Evolutionary conservation across 2,329 filamentous ascomycete species (phyloP).

Genomic region (Apiospora marii): DNA sequence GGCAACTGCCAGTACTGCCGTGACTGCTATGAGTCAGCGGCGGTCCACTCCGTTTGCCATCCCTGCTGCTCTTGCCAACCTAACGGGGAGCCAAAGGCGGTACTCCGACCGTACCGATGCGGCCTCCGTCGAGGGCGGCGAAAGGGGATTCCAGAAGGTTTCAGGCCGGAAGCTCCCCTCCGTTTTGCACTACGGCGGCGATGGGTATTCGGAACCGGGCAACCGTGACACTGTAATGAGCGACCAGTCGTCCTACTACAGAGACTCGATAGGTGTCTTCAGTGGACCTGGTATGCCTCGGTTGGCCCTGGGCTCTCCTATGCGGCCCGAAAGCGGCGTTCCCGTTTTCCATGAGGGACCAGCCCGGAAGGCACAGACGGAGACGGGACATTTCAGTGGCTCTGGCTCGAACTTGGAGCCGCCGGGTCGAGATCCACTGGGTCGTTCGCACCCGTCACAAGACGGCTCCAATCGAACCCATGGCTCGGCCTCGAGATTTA

Average conservation of each 20-base stretch:
- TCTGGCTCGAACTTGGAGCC: constrained; percentile 39
- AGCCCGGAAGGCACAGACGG: constrained; percentile 67
- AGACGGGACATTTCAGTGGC: constrained; percentile 57
- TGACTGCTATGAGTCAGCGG: constrained; percentile 57
- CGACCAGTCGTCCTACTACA: constrained; percentile 57
- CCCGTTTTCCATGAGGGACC: constrained; percentile 72
- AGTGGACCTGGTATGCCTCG: constrained; percentile 44
- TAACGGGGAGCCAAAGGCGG: constrained; percentile 51
- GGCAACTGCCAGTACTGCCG: constrained; percentile 41
- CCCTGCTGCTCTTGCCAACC: constrained; percentile 55
- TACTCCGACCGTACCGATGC: constrained; percentile 40
- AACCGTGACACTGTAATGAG: constrained; percentile 53
- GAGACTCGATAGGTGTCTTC: constrained; percentile 59
- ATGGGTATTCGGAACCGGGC: constrained; percentile 64
- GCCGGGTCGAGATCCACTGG: constrained; percentile 44
- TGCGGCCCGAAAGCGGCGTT: constrained; percentile 67
- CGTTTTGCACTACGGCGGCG: constrained; percentile 67
- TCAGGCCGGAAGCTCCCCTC: constrained; percentile 71
- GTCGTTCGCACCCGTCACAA: constrained; percentile 46
- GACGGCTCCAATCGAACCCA: constrained; percentile 44
- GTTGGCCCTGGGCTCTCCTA: constrained; percentile 63
- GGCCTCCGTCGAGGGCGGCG: constrained; percentile 49
- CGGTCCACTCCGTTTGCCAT: constrained; percentile 55
- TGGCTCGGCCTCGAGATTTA: constrained; percentile 49
- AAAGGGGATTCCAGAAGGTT: constrained; percentile 70